These are phyloP conservation scores for Scleroderma bovista DNA, from an alignment of 768 basidiomycete species.

Conservation along the genomic window DNA sequence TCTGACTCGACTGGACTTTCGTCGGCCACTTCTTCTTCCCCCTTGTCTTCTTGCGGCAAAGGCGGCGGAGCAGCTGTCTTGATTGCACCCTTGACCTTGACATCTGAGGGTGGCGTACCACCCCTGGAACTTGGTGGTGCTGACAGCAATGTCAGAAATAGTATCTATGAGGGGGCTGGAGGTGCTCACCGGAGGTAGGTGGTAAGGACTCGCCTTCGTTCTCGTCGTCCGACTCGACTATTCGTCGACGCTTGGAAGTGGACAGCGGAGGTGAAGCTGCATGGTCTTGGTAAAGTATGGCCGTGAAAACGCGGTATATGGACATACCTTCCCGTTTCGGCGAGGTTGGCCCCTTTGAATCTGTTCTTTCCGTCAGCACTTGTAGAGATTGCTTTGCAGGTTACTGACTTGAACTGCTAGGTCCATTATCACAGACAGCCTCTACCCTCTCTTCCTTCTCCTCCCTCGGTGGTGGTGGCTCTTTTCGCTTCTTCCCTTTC, in stretches of 20 bases:
- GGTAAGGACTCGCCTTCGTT: constrained; percentile 11
- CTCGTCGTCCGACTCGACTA: constrained; percentile 53
- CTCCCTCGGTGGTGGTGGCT: constrained; percentile 20
- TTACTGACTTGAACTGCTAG: constrained; percentile 10
- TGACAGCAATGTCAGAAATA: not conserved
- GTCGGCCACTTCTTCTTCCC: constrained; percentile 34
- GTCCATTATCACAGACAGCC: not conserved
- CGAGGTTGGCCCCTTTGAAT: constrained; percentile 25
- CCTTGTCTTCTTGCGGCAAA: constrained; percentile 28
- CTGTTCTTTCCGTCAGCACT: constrained; percentile 24
- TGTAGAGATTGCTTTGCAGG: not conserved
- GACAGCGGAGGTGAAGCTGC: constrained; percentile 18
- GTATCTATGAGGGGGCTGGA: too few species aligned
- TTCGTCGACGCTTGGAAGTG: constrained; percentile 46
- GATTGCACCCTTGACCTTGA: constrained; percentile 18
- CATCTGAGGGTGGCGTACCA: constrained; percentile 2
- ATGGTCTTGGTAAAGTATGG: not conserved
- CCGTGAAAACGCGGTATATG: not conserved
- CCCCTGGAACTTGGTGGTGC: not conserved
- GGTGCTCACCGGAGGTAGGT: not conserved
- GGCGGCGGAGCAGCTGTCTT: constrained; percentile 10
- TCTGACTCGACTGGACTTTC: constrained; percentile 40
- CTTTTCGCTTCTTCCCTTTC: constrained; percentile 43
- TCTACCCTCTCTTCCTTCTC: constrained; percentile 10
- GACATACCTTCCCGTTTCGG: constrained; percentile 13